phyloP scores from a whole-genome alignment of 768 basidiomycete genomes.

The Leccinellum luteum region DNA sequence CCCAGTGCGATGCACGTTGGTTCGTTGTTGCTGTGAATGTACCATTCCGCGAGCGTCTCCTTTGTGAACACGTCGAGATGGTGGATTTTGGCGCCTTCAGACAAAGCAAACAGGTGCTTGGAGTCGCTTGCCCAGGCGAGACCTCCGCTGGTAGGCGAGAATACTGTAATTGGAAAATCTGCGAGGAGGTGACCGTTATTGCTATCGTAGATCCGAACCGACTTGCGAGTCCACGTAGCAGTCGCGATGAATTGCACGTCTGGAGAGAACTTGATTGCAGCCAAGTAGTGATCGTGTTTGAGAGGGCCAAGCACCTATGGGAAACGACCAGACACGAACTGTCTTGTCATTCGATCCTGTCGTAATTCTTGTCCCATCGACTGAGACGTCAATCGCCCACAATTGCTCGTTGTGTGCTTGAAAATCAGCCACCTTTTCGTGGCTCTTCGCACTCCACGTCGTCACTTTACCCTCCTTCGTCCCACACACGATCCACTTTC shows the following conservation, averaged over 20 bases:
- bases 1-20: too few relatives aligned
- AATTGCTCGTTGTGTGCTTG: too few relatives aligned
- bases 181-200: not conserved
- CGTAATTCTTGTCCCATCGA: not conserved
- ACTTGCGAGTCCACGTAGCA: not conserved
- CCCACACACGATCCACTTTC: too few relatives aligned
- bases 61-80: not conserved
- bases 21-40: not conserved
- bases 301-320: too few relatives aligned
- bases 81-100: not conserved
- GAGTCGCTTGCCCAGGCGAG: too few relatives aligned
- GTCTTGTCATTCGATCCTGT: not conserved
- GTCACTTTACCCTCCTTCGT: too few relatives aligned
- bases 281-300: not conserved
- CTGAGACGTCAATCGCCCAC: not conserved
- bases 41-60: not conserved
- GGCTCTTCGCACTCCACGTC: too few relatives aligned
- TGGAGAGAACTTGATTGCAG: not conserved
- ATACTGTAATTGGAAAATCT: not conserved
- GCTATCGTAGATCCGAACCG: not conserved
- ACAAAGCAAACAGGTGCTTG: not conserved
- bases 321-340: too few relatives aligned
- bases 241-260: not conserved
- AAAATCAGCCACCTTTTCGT: too few relatives aligned
- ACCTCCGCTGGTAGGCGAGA: too few relatives aligned